Base-by-base conservation (phyloP, 768 basidiomycete species). In the Solioccasus polychromus region DNA sequence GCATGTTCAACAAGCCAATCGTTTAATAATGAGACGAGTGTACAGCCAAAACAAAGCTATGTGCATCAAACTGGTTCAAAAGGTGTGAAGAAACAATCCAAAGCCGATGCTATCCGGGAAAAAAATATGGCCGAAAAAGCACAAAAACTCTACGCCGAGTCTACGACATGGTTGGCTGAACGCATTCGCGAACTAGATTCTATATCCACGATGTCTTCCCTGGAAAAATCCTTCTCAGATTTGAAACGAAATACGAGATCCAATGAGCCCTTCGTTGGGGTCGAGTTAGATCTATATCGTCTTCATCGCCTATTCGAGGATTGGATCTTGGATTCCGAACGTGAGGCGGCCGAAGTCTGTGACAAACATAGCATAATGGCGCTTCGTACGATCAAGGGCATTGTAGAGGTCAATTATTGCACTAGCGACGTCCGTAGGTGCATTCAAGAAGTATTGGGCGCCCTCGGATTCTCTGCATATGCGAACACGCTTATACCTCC, bases 281-380 rank as follows among this genome's bases (percentile, higher is more conserved):
- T 72, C 8, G 82, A 86, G 56, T 66, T 80, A 48, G 67, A 67
- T 2, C 57, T 85, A 3, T 85, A 74, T 53, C 67, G 64, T 2
- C 54, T 86, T 31, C 70, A 86, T 48, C 68, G 83, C 5, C 66
- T 75, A 41, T 61, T 85, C 26, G 55, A 58, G 29, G 51, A 55
- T 25, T 87, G 85, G 85, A 71, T 79, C 29, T 69, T 69, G 28
- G 71, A 79, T 39, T 44, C 66, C 1, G 58, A 66, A 9, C 66
- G 59, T 5, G 74, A 75, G 8, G 62, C 67, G 1, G 38, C 59
- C 7, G 40, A 52, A 11, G 62, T 71, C 20, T 68, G 73, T 35
- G 82, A 86, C 54, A 60, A 55, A 44, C 74, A 73, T 55, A 61
- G 66, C 2, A 64, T 82, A 15, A 48, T 64, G 3, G 63, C 82